phyloP scores from a whole-genome alignment of 768 basidiomycete genomes.

The Clitopilus passeckerianus region DNA sequence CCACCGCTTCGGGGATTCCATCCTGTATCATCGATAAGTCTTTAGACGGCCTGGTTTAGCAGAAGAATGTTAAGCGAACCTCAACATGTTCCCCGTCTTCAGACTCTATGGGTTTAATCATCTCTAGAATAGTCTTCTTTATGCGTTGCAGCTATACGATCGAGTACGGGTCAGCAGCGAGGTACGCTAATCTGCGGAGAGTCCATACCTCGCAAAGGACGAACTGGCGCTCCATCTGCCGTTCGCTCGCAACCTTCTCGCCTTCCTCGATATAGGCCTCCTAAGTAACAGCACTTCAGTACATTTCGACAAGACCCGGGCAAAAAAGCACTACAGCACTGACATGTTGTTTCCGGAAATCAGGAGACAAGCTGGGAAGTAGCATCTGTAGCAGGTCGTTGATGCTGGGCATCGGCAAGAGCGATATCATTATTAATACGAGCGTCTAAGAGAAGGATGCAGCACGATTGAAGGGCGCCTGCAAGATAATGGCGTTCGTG shows the following conservation, averaged over 20 bases:
- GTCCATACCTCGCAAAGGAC: neutral
- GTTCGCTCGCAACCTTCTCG: neutral
- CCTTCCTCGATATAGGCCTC: neutral
- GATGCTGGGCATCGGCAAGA: neutral
- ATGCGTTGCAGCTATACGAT: too few species aligned
- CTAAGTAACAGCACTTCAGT: neutral
- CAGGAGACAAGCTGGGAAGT: neutral
- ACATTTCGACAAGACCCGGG: neutral
- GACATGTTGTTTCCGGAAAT: neutral
- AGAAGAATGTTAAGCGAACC: too few species aligned
- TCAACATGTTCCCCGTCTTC: too few species aligned
- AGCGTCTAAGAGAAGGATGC: neutral
- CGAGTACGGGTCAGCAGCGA: neutral
- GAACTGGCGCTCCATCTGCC: neutral
- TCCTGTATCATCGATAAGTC: too few species aligned
- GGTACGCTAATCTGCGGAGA: neutral
- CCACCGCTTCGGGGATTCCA: too few species aligned
- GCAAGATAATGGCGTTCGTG: too few species aligned
- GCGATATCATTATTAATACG: neutral
- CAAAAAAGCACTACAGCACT: neutral
- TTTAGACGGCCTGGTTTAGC: too few species aligned
- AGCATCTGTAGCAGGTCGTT: neutral
- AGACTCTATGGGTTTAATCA: too few species aligned
- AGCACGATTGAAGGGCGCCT: neutral
- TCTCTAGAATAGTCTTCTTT: too few species aligned